Evolutionary conservation across 2,329 filamentous ascomycete genomes (phyloP).

Genomic region (Biscogniauxia sp.): DNA sequence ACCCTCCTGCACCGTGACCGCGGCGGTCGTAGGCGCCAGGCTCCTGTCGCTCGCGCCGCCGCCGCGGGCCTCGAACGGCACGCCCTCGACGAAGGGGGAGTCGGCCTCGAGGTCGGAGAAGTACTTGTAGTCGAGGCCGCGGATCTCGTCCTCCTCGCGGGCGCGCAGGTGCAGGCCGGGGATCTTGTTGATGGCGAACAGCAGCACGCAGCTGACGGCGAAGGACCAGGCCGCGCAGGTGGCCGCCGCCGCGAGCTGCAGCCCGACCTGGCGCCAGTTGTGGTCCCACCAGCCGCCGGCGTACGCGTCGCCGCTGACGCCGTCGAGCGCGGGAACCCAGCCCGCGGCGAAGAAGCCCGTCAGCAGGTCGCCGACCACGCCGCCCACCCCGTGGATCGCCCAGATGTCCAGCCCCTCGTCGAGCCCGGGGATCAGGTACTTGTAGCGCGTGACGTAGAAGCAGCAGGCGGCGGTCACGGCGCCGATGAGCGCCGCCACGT

Average conservation of each 20-base stretch:
- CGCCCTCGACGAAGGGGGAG: slow-evolving; percentile 2
- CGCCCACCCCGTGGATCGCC: slow-evolving; percentile 58
- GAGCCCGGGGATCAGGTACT: slow-evolving; percentile 44
- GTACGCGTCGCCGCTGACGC: slow-evolving; percentile 41
- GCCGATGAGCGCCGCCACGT: slow-evolving; percentile 50
- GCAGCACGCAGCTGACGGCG: slow-evolving; percentile 47
- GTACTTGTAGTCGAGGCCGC: slow-evolving; percentile 50
- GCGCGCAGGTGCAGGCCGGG: slow-evolving; percentile 55
- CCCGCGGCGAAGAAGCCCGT: slow-evolving; percentile 56
- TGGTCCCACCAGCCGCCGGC: slow-evolving; percentile 50
- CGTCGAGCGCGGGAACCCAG: slow-evolving; percentile 50
- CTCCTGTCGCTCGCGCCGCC: not conserved
- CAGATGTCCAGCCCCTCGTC: slow-evolving; percentile 61
- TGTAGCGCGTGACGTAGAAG: slow-evolving; percentile 46
- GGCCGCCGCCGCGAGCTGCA: slow-evolving; percentile 56
- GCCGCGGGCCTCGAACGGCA: not conserved
- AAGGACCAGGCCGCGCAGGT: slow-evolving; percentile 57
- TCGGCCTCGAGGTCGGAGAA: slow-evolving; percentile 39
- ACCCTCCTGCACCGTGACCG: not conserved
- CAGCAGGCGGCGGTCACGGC: slow-evolving; percentile 48
- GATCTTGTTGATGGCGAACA: slow-evolving; percentile 56
- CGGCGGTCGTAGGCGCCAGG: not conserved
- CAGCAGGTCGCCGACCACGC: slow-evolving; percentile 54
- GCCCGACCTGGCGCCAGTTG: slow-evolving; percentile 54
- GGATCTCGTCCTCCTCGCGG: slow-evolving; percentile 52